Evolutionary conservation across 139 green algal genomes (phyloP), one percentile per base, ranked within the genome.

Genomic region (Asterochloris sp.): DNA sequence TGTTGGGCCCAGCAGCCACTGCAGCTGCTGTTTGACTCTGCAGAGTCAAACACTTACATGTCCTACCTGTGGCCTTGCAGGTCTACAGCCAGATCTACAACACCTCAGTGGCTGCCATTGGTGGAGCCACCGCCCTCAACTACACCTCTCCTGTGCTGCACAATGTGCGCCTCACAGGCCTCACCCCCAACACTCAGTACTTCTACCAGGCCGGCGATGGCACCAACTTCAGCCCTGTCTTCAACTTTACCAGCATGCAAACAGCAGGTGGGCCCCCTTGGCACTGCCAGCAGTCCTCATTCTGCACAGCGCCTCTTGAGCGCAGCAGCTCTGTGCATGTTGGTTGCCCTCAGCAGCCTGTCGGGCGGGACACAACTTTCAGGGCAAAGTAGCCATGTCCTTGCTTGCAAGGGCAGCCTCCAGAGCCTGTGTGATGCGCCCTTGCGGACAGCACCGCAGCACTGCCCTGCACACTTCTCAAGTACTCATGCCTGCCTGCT

Each of bases 71-170:
- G 23, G 0, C 27, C 13, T 15, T 81, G 63, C 81, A 84, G 81
- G 28, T 80, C 19, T 84, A 84, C 81, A 85, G 47, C 74, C 82
- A 85, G 82, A 85, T 82, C n/a, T 85, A 85, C 82, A 84, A 85
- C 64, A 61, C 64, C 38, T 81, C 61, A 24, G 69, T 78, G 15
- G 13, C 73, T 23, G 64, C 38, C 19, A 74, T 69, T 62, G 82
- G 74, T 16, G 82, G 82, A 9, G 27, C 62, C n/a, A 85, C 29
- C 14, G 29, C 82, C 24, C 66, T 85, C 23, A 85, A 85, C 82
- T 85, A 85, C 82, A 85, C 82, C 13, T 78, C 64, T 26, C 82
- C 82, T 27, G 38, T 85, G 29, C 82, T 85, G 24, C 82, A 85
- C 74, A 85, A 29, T 63, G 82, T 77, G 16, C 38, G 81, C 13